Base-by-base conservation (phyloP, 2,329 filamentous ascomycete species). In the Exophiala dermatitidis region DNA sequence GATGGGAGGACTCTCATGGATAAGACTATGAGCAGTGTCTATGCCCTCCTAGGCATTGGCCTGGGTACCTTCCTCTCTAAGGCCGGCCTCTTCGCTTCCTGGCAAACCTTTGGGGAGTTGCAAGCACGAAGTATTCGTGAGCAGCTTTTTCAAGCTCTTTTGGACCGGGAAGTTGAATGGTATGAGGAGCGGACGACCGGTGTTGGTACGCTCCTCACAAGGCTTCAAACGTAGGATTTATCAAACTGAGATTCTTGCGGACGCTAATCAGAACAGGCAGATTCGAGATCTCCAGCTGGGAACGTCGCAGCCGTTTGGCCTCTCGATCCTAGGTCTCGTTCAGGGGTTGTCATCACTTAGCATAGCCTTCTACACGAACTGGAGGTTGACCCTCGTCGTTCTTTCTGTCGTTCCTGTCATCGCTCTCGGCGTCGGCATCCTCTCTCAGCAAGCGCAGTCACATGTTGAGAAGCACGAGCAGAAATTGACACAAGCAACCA, bases 331-430 rank as follows among this genome's bases (percentile, higher is more conserved):
- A 54, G 83, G 86, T 56, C 61, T 80, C 0, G 73, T 86, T n/a
- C 81, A 84, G 2, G 77, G 82, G 0, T 32, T 84, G 3, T 79
- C 81, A 3, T 85, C 86, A 5, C 70, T 95, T 1, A 73, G 72
- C 0, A 74, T 96, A 1, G 88, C 90, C 0, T 77, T 96, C 31
- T 85, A 81, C 66, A 85, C 81, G 62, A 93, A 88, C 0, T 96
- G 88, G 88, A 84, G 84, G 57, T 75, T 97, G 10, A 90, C 90
- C 0, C 73, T 95, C 0, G 83, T 94, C 2, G 83, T 91, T 7
- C 73, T 95, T 2, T 79, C 85, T 0, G 85, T 83, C 0, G 74
- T 90, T 0, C 88, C 91, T 0, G 57, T 91, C 1, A 82, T 87
- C 3, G 74, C 80, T 1, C 53, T 81, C 0, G 64, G 84, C 1